These are phyloP conservation scores for Dendrothele bispora DNA, from an alignment of 768 basidiomycete species.

Conservation along the genomic window DNA sequence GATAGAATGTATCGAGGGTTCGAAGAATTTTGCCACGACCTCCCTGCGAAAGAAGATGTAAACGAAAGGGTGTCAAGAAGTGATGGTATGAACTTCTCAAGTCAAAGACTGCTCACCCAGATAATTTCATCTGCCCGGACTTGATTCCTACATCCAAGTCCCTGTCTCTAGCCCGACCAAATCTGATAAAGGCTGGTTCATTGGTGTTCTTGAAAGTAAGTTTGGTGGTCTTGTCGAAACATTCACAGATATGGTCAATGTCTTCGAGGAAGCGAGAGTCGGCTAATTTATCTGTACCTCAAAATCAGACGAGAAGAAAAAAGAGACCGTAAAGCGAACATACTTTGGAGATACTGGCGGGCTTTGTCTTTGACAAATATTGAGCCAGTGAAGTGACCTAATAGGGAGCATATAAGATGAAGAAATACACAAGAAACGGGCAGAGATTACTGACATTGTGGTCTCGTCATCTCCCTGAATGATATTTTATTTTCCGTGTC, in stretches of 20 bases:
- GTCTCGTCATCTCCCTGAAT: too few species aligned
- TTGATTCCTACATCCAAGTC: constrained; percentile 38
- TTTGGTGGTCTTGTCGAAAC: constrained; percentile 40
- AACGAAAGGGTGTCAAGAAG: too few species aligned
- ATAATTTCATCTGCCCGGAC: constrained; percentile 37
- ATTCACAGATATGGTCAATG: constrained; percentile 32
- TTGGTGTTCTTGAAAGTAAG: constrained; percentile 40
- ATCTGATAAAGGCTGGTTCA: constrained; percentile 39
- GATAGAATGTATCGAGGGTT: constrained; percentile 38
- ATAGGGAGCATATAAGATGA: too few species aligned
- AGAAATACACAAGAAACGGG: too few species aligned
- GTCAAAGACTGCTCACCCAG: constrained; percentile 31
- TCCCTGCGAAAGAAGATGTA: background rate
- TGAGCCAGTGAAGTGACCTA: too few species aligned
- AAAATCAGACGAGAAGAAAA: too few species aligned
- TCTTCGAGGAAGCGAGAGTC: constrained; percentile 21
- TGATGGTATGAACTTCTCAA: background rate
- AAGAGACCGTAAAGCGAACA: too few species aligned
- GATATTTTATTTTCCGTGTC: too few species aligned
- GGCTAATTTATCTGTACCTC: constrained; percentile 15
- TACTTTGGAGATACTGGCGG: too few species aligned
- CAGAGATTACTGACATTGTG: too few species aligned
- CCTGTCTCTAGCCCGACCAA: constrained; percentile 39
- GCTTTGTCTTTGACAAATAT: too few species aligned
- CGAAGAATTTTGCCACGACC: constrained; percentile 41